Percentiles rank a stretch among this genome's conserved stretches.
These are phyloP conservation scores for Plenodomus tracheiphilus DNA, from an alignment of 2,329 filamentous ascomycete genomes.

Conservation along the genomic window DNA sequence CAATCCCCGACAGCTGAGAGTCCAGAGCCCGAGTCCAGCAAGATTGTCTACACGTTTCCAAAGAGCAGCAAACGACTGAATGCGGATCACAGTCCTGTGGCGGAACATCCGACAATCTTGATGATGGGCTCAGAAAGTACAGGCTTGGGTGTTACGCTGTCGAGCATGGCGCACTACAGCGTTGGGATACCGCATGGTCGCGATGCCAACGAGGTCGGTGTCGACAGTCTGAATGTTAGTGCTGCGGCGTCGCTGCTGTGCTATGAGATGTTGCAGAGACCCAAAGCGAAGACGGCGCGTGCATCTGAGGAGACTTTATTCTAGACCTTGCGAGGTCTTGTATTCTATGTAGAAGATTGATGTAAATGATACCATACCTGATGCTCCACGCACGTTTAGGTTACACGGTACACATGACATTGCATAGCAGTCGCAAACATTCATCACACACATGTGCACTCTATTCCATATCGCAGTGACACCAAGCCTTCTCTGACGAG, in stretches of 20 bases:
- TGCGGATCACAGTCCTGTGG: conserved; percentile 31
- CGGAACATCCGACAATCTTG: conserved; percentile 68
- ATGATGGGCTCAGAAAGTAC: conserved; percentile 59
- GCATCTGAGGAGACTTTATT: conserved; percentile 25
- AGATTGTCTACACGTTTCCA: conserved; percentile 29
- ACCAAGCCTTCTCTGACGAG: too few relatives aligned
- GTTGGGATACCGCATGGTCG: conserved; percentile 64
- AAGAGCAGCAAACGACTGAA: conserved; percentile 23
- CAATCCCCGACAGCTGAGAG: conserved; percentile 1
- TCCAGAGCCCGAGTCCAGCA: conserved; percentile 25
- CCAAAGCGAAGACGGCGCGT: conserved; percentile 13
- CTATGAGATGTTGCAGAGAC: conserved; percentile 64
- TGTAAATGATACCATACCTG: too few relatives aligned
- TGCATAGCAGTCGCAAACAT: too few relatives aligned
- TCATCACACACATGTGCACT: too few relatives aligned
- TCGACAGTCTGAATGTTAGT: conserved; percentile 93
- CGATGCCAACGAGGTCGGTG: conserved; percentile 54
- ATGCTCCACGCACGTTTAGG: too few relatives aligned
- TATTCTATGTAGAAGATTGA: not conserved
- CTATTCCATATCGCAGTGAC: too few relatives aligned
- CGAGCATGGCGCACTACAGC: conserved; percentile 64
- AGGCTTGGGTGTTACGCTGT: conserved; percentile 31
- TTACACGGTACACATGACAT: too few relatives aligned
- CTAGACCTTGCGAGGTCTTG: conserved; percentile 9
- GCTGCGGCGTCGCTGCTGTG: conserved; percentile 81